Percentiles rank a stretch among this genome's conserved stretches.
Evolutionary conservation across 2,329 filamentous ascomycete species (phyloP).

Genomic region (Thelonectria discophora): DNA sequence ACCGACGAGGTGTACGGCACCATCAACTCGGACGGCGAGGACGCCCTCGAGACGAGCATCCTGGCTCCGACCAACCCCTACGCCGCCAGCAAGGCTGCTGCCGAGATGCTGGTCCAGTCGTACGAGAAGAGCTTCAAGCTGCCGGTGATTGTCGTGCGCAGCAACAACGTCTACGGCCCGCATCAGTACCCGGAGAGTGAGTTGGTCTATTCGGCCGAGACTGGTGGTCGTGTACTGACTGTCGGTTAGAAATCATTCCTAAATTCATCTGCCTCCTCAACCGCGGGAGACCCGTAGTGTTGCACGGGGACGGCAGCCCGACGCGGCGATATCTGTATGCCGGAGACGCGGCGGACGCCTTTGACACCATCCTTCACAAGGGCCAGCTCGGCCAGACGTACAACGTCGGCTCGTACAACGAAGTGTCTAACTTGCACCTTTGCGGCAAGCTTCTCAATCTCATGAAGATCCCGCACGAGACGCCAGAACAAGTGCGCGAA

Average conservation of each 20-base stretch:
- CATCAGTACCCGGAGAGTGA: conserved; percentile 85
- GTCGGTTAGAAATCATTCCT: conserved; percentile 75
- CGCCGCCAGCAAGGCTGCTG: conserved; percentile 81
- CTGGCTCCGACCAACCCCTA: conserved; percentile 85
- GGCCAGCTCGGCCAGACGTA: conserved; percentile 79
- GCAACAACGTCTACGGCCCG: conserved; percentile 87
- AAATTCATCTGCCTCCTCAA: conserved; percentile 81
- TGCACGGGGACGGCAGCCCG: conserved; percentile 80
- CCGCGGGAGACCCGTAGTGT: conserved; percentile 70
- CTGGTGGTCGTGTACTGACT: background rate
- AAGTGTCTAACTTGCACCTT: conserved; percentile 77
- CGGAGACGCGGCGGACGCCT: conserved; percentile 80
- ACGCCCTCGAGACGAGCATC: conserved; percentile 76
- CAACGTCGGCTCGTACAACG: conserved; percentile 82
- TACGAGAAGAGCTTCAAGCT: conserved; percentile 86
- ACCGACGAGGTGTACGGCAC: conserved; percentile 90
- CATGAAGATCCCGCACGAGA: conserved; percentile 64
- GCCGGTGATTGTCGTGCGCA: conserved; percentile 80
- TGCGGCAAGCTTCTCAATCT: conserved; percentile 71
- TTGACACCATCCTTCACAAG: conserved; percentile 84
- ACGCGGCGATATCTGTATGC: conserved; percentile 81
- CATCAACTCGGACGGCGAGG: conserved; percentile 75
- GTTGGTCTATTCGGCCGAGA: conserved; percentile 40
- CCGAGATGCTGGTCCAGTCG: conserved; percentile 88
- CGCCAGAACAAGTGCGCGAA: conserved; percentile 62